Evolutionary conservation across 1,284 basidiomycete genomes (phyloP), one percentile per base, ranked within the genome.

Genomic region (Coniferiporia sulphurascens): DNA sequence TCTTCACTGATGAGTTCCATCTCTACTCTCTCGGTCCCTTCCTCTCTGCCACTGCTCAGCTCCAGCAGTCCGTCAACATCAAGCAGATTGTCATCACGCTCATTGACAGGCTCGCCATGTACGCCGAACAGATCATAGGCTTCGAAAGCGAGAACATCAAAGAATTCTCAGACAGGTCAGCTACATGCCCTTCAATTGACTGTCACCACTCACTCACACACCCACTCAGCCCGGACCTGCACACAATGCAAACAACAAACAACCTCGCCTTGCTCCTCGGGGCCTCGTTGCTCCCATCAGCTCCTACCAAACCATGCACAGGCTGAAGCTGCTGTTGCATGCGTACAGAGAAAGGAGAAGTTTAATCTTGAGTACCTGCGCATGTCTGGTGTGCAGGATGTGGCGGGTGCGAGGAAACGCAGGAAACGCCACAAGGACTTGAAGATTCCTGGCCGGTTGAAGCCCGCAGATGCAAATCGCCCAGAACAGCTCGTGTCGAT

Each of bases 1-100:
- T 91, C 13, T 98, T 98, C 73, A 92, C 93, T 9, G 94, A 97
- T 72, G 95, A 97, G 69, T 97, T 97, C 74, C 95, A 98, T 70
- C 81, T 98, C 0, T 91, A 95, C 68, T 88, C 92, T 0, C 85
- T 98, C n/a, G 91, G 90, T 0, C 92, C 92, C 0, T 98, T 98
- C 83, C 82, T 98, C 13, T 90, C 91, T 1, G 93, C 95, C 0
- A 96, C 93, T 0, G 95, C 95, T 0, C 93, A 95, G 68, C 81
- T 98, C 0, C 94, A 97, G 70, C 93, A 93, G 27, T 92, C 95
- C 69, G 95, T 98, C 66, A 96, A 95, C 27, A 27, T 27, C 27
- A 98, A 98, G 74, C 84, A 89, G 63, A 97, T 98, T 65, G 95
- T 97, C 59, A 98, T 97, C 60, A 91, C 95, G 0, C 81, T 98